A percentile compares a stretch with the other conserved stretches of the same genome.
Evolutionary conservation across 2,329 filamentous ascomycete genomes (phyloP).

Genomic region (Xylaria digitata): DNA sequence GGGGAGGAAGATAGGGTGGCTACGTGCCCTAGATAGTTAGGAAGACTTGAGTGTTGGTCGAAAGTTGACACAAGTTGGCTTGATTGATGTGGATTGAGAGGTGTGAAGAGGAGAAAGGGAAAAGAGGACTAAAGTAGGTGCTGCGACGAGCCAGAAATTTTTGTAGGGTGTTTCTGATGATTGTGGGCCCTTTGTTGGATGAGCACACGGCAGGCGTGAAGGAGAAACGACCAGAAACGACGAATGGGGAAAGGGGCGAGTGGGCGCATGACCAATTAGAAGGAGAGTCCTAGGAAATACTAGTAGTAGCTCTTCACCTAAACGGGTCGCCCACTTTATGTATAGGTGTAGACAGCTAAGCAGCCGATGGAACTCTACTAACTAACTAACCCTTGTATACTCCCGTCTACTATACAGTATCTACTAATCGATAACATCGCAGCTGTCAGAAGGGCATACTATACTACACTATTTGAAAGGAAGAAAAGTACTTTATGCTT

Average conservation of each 20-base stretch:
- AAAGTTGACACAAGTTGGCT: slow-evolving; percentile 52
- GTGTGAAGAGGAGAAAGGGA: slow-evolving; percentile 51
- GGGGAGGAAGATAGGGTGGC: slow-evolving; percentile 79
- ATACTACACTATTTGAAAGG: not conserved
- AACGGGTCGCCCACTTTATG: not conserved
- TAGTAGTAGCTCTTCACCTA: slow-evolving; percentile 24
- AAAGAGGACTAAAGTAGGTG: slow-evolving; percentile 46
- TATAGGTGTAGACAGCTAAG: not conserved
- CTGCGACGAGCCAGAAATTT: slow-evolving; percentile 52
- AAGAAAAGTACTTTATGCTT: not conserved
- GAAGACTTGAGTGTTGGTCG: slow-evolving; percentile 57
- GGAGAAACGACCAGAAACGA: not conserved
- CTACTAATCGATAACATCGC: slow-evolving; percentile 1
- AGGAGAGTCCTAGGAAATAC: slow-evolving; percentile 20
- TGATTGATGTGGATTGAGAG: slow-evolving; percentile 58
- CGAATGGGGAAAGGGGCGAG: slow-evolving; percentile 38
- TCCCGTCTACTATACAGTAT: not conserved
- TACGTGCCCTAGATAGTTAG: slow-evolving; percentile 81
- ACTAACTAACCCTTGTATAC: no score
- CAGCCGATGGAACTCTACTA: slow-evolving; percentile 7
- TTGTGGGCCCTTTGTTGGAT: slow-evolving; percentile 47
- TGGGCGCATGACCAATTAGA: slow-evolving; percentile 42
- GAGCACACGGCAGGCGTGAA: slow-evolving; percentile 46
- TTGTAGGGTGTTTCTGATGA: slow-evolving; percentile 51
- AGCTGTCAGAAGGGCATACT: slow-evolving; percentile 6